Conservation (phyloP, 2,329 filamentous ascomycete species). For the Scytalidium sp. region DNA sequence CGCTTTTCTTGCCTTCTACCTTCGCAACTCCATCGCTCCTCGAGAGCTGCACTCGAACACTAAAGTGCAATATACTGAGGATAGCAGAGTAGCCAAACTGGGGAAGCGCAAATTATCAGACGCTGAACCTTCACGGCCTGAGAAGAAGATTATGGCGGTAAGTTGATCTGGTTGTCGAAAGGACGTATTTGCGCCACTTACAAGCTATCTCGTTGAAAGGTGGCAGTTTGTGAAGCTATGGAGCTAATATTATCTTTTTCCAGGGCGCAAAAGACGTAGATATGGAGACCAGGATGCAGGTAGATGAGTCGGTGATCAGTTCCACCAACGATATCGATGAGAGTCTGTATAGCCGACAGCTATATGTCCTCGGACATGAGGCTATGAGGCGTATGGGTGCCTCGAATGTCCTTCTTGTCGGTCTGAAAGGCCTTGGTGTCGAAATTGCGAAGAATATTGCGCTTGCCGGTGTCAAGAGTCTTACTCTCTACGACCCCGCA, state of each 20-base stretch:
- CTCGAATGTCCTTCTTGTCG: slow-evolving; percentile 89
- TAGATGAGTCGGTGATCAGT: slow-evolving; percentile 57
- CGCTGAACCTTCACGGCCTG: slow-evolving; percentile 54
- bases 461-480: slow-evolving; percentile 94
- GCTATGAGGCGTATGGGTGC: slow-evolving; percentile 99
- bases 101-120: slow-evolving; percentile 66
- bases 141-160: slow-evolving; percentile 62
- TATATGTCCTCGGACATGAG: slow-evolving; percentile 68
- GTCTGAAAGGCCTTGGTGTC: slow-evolving; percentile 89
- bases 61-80: slow-evolving; percentile 23
- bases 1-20: not conserved
- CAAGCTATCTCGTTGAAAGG: not conserved
- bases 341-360: slow-evolving; percentile 71
- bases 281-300: slow-evolving; percentile 62
- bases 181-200: not conserved
- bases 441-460: slow-evolving; percentile 99
- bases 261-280: slow-evolving; percentile 55
- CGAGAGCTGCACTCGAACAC: slow-evolving; percentile 8
- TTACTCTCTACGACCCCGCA: slow-evolving; percentile 88
- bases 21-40: not conserved
- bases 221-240: not conserved
- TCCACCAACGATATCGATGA: slow-evolving; percentile 63
- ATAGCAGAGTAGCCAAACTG: slow-evolving; percentile 43
- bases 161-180: slow-evolving; percentile 28
- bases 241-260: slow-evolving; percentile 1